Evolutionary conservation across 768 basidiomycete genomes (phyloP).

Genomic region (Serendipita sp.): DNA sequence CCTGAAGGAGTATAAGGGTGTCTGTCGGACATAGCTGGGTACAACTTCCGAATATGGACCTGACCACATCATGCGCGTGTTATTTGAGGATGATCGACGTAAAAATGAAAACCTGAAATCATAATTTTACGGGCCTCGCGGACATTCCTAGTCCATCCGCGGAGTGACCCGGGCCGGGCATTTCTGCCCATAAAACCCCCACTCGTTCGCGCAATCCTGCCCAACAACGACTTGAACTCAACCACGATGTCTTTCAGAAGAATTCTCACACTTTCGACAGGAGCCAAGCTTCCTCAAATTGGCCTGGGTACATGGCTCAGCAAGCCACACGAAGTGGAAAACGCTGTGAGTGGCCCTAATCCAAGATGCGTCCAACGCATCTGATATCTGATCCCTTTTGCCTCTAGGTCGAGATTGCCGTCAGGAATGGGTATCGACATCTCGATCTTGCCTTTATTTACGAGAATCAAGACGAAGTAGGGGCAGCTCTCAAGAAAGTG

Average conservation of each 20-base stretch:
- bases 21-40: too few relatives aligned
- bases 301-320: conserved; percentile 77
- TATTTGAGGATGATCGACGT: too few relatives aligned
- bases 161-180: too few relatives aligned
- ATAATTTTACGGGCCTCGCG: too few relatives aligned
- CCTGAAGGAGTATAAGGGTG: too few relatives aligned
- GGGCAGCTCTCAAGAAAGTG: conserved; percentile 57
- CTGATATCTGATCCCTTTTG: not conserved
- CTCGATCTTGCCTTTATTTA: conserved; percentile 74
- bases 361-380: not conserved
- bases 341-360: conserved; percentile 31
- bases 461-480: conserved; percentile 51
- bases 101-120: too few relatives aligned
- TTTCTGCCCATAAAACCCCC: too few relatives aligned
- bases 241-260: conserved; percentile 28
- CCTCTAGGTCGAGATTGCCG: conserved; percentile 55
- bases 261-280: conserved; percentile 27
- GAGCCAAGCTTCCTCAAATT: conserved; percentile 49
- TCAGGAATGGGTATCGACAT: conserved; percentile 65
- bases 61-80: too few relatives aligned
- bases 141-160: too few relatives aligned
- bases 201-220: too few relatives aligned
- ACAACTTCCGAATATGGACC: too few relatives aligned
- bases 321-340: conserved; percentile 57
- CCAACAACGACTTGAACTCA: not conserved